A percentile compares a stretch with the other conserved stretches of the same genome.
These are phyloP conservation scores for Sporothrix brunneoviolacea DNA, from an alignment of 2,329 filamentous ascomycete genomes.

Conservation along the genomic window DNA sequence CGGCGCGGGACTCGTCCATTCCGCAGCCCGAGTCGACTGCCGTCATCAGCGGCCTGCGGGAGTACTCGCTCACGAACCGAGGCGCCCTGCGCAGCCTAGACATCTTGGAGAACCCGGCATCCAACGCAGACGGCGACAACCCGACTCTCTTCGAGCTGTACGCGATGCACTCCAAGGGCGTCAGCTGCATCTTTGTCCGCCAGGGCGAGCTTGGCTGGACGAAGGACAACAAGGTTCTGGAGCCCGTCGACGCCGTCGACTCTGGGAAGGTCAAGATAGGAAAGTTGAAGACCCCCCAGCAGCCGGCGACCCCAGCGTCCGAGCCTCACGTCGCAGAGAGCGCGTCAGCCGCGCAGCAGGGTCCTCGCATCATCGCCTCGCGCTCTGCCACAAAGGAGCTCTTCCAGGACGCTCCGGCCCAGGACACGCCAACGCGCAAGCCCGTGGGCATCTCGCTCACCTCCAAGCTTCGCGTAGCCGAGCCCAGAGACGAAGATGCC, in stretches of 20 bases:
- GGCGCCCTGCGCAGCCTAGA: slow-evolving; percentile 85
- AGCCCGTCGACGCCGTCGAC: slow-evolving; percentile 68
- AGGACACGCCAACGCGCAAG: slow-evolving; percentile 28
- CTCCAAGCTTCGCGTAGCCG: slow-evolving; percentile 33
- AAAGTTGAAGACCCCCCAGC: slow-evolving; percentile 52
- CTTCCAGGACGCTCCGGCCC: slow-evolving; percentile 23
- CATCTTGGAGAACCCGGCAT: slow-evolving; percentile 68
- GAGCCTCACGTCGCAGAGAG: slow-evolving; percentile 26
- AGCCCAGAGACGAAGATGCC: slow-evolving; percentile 42
- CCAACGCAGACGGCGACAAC: slow-evolving; percentile 58
- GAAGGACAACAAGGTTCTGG: slow-evolving; percentile 78
- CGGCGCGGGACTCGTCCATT: slow-evolving; percentile 62
- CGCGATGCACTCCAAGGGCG: slow-evolving; percentile 93
- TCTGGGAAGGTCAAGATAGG: slow-evolving; percentile 68
- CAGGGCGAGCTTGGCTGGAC: slow-evolving; percentile 89
- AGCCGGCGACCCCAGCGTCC: slow-evolving; percentile 37
- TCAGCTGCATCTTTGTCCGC: slow-evolving; percentile 82
- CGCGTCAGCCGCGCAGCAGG: slow-evolving; percentile 14
- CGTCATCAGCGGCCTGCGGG: slow-evolving; percentile 92
- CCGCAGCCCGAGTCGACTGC: slow-evolving; percentile 89
- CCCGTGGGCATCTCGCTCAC: slow-evolving; percentile 26
- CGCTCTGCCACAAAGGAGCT: slow-evolving; percentile 31
- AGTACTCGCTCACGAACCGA: slow-evolving; percentile 85
- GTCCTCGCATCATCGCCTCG: slow-evolving; percentile 28
- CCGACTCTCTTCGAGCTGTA: slow-evolving; percentile 87